These are phyloP conservation scores for Euphorbia schlechtendalii DNA, from an alignment of 441 rosid genomes.

Conservation along the genomic window DNA sequence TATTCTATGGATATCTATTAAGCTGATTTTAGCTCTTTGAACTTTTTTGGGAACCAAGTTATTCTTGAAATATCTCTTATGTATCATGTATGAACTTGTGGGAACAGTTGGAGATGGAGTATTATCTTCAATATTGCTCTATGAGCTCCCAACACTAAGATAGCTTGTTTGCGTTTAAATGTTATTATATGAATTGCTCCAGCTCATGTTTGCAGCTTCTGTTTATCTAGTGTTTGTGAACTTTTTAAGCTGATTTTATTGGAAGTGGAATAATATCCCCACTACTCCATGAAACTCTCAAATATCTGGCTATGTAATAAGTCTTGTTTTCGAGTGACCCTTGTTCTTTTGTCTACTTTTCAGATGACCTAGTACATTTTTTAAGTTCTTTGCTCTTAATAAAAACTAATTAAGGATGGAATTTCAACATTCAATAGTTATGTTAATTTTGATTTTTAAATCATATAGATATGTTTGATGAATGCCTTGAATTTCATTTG, in stretches of 20 bases:
- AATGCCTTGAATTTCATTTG: neutral
- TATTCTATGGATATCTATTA: neutral
- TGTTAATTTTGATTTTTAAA: too few relatives aligned
- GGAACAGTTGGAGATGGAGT: neutral
- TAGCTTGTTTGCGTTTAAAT: neutral
- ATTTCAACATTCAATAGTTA: too few relatives aligned
- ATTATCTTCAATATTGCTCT: neutral
- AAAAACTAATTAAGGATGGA: too few relatives aligned
- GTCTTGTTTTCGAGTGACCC: too few relatives aligned
- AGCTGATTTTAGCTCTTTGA: neutral
- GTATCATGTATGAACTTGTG: neutral
- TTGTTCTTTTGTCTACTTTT: too few relatives aligned
- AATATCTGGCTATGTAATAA: too few relatives aligned
- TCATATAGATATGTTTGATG: neutral
- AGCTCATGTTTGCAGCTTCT: neutral
- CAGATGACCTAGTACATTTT: too few relatives aligned
- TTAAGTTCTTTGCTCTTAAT: too few relatives aligned
- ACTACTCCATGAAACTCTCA: too few relatives aligned
- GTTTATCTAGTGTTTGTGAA: too few relatives aligned
- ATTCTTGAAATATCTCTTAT: neutral
- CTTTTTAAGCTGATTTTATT: too few relatives aligned
- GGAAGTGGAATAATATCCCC: too few relatives aligned
- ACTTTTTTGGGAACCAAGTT: neutral
- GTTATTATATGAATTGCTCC: neutral
- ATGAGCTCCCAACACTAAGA: neutral